Percentiles rank a stretch among this genome's conserved stretches.
These are phyloP conservation scores for Trametes maxima DNA, from an alignment of 768 basidiomycete genomes.

Conservation along the genomic window DNA sequence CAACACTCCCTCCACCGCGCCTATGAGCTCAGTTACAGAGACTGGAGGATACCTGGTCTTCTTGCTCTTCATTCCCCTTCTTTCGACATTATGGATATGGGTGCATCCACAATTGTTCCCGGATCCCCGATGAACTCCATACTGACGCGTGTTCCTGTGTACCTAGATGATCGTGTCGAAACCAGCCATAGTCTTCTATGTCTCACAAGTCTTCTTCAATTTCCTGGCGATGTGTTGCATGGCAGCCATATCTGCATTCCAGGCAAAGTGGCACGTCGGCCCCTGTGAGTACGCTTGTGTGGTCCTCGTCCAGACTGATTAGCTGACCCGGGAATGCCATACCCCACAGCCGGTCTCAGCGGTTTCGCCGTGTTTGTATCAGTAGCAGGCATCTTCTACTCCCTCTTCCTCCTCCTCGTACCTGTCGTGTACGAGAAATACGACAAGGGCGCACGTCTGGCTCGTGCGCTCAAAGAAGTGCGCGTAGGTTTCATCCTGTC, in stretches of 20 bases:
- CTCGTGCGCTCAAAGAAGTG: conserved; percentile 78
- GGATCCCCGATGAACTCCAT: conserved; percentile 6
- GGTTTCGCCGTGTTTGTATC: conserved; percentile 86
- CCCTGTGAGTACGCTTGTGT: conserved; percentile 64
- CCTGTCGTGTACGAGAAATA: conserved; percentile 87
- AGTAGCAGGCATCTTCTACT: conserved; percentile 69
- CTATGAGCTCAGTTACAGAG: conserved; percentile 30
- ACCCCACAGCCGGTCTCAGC: conserved; percentile 73
- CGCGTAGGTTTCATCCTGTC: conserved; percentile 86
- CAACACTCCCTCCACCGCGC: conserved; percentile 29
- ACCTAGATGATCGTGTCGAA: conserved; percentile 86
- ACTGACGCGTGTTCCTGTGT: conserved; percentile 26
- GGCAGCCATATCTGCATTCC: conserved; percentile 86
- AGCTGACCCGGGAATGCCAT: not conserved
- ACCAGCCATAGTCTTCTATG: conserved; percentile 74
- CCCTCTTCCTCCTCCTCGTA: conserved; percentile 71
- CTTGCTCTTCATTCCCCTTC: conserved; percentile 64
- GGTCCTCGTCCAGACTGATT: not conserved
- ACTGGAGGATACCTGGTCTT: conserved; percentile 55
- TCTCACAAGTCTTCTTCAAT: conserved; percentile 86
- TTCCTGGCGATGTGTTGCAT: conserved; percentile 93
- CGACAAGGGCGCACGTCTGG: conserved; percentile 75
- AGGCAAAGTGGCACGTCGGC: conserved; percentile 80
- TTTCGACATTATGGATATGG: conserved; percentile 72
- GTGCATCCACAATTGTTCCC: conserved; percentile 39